Base-by-base conservation (phyloP, 352 stramenopile species). In the Phytophthora sp. region DNA sequence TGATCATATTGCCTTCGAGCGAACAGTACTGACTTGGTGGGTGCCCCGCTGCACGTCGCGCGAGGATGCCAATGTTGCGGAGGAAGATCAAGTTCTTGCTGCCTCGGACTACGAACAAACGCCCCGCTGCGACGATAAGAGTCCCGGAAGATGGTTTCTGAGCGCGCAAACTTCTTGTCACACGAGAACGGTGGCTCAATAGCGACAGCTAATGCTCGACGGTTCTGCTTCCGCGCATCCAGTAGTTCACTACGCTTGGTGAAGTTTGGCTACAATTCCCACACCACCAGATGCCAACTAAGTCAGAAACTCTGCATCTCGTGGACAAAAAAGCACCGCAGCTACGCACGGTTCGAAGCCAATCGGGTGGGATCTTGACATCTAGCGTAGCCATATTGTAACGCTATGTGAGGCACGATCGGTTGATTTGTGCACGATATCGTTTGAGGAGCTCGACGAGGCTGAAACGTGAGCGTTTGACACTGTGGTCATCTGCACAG, bases 301-400 rank as follows among this genome's bases (percentile, higher is more conserved):
- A 20, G 26, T 53, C 26, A 53, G 45, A 26, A 53, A 33, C 21
- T 51, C 44, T 30, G n/a, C n/a, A n/a, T n/a, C n/a, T n/a, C n/a
- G n/a, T n/a, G n/a, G 5, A 1, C n/a, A 26, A 38, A 12, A 7
- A n/a, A 8, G 38, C 11, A 38, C 16, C 18, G 11, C 16, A 16
- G 18, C 38, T 2, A 45, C 71, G 38, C 39, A 85, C 77, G 42
- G 60, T 59, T 44, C 63, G 76, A 11, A 87, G 66, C 82, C 82
- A 90, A 26, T 90, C 74, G 18, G 76, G 69, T 9, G 80, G 82
- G 41, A 89, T 80, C 69, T 75, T 79, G 47, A 84, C 51, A 38
- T 70, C 69, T 6, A 63, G 15, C 2, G 70, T 54, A 24, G 73
- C 38, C 73, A 80, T 80, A n/a, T 33, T 52, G 21, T 51, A 55